Conservation (phyloP, 139 green algal genomes). For the Micractinium conductrix region DNA sequence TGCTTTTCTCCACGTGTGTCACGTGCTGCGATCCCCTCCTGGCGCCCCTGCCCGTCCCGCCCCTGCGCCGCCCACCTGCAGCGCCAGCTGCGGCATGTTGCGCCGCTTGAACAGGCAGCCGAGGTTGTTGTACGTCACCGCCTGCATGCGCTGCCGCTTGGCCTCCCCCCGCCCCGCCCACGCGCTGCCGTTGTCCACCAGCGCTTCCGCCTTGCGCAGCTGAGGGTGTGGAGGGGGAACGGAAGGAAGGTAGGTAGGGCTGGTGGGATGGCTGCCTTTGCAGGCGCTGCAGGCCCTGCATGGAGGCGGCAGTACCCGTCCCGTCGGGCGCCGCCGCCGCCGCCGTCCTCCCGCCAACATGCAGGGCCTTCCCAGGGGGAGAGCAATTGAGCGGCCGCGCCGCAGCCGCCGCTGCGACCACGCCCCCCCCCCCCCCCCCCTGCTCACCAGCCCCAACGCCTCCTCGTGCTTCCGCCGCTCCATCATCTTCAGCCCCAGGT, state of each 20-base stretch:
- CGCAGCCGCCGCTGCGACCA: no score
- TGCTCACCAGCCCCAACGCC: slow-evolving; percentile 26
- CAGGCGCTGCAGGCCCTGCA: no score
- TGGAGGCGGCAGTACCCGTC: no score
- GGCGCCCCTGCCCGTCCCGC: no score
- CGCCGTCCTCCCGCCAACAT: no score
- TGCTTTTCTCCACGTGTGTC: no score
- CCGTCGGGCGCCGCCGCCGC: no score
- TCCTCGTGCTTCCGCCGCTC: slow-evolving; percentile 43
- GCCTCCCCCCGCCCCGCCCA: background rate
- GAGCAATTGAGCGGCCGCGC: no score
- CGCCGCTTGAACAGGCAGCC: slow-evolving; percentile 49
- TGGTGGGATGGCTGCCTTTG: no score
- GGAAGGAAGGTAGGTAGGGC: background rate
- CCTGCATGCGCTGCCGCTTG: slow-evolving; percentile 14
- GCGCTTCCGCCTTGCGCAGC: slow-evolving; percentile 44
- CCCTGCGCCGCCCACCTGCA: slow-evolving; percentile 11
- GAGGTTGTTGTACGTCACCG: slow-evolving; percentile 56
- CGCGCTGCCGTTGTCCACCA: slow-evolving; percentile 39
- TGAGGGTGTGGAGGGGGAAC: background rate
- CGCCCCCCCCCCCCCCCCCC: no score
- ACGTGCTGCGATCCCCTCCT: no score
- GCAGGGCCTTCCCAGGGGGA: no score
- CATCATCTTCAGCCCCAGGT: slow-evolving; percentile 49
- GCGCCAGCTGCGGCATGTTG: slow-evolving; percentile 31